A percentile compares a stretch with the other conserved stretches of the same genome.
phyloP scores from a whole-genome alignment of 192 early-diverging fungal species.

The Coemansia sp. region DNA sequence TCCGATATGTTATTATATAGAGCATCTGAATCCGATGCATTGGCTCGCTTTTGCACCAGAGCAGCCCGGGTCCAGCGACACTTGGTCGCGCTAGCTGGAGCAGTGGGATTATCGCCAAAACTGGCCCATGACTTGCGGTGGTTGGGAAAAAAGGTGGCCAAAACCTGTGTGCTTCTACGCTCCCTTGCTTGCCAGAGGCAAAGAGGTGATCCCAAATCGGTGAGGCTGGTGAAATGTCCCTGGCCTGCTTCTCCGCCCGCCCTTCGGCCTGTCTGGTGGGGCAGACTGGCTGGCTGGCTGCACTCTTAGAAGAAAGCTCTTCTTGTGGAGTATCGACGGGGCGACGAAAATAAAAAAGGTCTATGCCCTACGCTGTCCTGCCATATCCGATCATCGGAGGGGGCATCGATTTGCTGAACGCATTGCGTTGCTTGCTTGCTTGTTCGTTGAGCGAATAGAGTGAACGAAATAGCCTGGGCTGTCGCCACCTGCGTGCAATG shows the following conservation, averaged over 20 bases:
- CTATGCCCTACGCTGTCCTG: neutral
- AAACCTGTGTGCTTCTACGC: neutral
- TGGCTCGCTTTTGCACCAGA: neutral
- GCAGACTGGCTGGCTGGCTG: neutral
- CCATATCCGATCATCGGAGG: constrained; percentile 6
- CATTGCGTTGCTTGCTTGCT: neutral
- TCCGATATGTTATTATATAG: neutral
- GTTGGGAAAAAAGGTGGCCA: neutral
- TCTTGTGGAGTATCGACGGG: neutral
- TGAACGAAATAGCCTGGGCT: neutral
- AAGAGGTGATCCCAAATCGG: neutral
- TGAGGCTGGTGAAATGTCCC: neutral
- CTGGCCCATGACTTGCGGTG: constrained; percentile 1
- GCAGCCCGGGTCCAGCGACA: neutral
- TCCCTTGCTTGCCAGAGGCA: neutral
- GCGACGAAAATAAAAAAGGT: neutral
- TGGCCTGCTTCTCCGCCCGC: neutral
- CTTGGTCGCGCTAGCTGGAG: neutral
- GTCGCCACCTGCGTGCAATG: constrained; percentile 2
- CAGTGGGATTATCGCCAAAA: neutral
- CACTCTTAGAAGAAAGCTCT: constrained; percentile 1
- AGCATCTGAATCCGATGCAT: neutral
- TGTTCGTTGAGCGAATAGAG: neutral
- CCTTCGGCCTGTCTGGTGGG: neutral
- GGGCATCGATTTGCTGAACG: neutral